These are phyloP conservation scores for Pythium plurisporium DNA, from an alignment of 352 stramenopile genomes.

Conservation along the genomic window DNA sequence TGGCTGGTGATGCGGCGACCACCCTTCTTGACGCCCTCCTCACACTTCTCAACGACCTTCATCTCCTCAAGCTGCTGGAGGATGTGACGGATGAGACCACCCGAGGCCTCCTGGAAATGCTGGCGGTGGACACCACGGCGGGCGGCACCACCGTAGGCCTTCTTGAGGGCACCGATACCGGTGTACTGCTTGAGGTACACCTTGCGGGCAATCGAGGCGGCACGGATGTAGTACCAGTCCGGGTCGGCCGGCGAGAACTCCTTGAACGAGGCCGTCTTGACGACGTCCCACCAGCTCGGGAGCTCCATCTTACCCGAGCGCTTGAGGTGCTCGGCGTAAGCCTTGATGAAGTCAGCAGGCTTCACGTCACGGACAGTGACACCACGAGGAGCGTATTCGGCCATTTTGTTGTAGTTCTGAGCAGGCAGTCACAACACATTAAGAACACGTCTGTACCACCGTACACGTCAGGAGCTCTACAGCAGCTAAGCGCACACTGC, in stretches of 20 bases:
- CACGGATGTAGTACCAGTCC: slow-evolving; percentile 99
- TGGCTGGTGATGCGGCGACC: slow-evolving; percentile 94
- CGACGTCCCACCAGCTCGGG: slow-evolving; percentile 96
- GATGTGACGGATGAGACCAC: slow-evolving; percentile 97
- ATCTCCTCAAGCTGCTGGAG: slow-evolving; percentile 98
- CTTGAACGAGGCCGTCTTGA: slow-evolving; percentile 98
- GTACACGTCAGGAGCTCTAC: slow-evolving; percentile 40
- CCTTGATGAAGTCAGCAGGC: slow-evolving; percentile 96
- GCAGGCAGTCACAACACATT: slow-evolving; percentile 45
- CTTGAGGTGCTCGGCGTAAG: slow-evolving; percentile 98
- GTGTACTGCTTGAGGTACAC: slow-evolving; percentile 97
- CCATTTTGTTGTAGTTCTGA: slow-evolving; percentile 65
- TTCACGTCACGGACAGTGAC: slow-evolving; percentile 98
- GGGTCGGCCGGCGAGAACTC: slow-evolving; percentile 96
- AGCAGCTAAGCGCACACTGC: slow-evolving; percentile 3
- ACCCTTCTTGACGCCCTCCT: slow-evolving; percentile 89
- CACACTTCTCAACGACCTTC: slow-evolving; percentile 97
- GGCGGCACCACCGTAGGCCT: slow-evolving; percentile 95
- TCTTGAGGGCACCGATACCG: slow-evolving; percentile 95
- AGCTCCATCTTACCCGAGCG: slow-evolving; percentile 98
- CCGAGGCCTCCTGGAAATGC: slow-evolving; percentile 95
- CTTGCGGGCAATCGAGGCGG: slow-evolving; percentile 97
- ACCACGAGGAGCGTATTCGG: slow-evolving; percentile 82
- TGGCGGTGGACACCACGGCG: slow-evolving; percentile 92
- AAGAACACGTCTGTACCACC: slow-evolving; percentile 92